Conservation (phyloP, 2,329 filamentous ascomycete species). For the Dactylonectria macrodidyma region DNA sequence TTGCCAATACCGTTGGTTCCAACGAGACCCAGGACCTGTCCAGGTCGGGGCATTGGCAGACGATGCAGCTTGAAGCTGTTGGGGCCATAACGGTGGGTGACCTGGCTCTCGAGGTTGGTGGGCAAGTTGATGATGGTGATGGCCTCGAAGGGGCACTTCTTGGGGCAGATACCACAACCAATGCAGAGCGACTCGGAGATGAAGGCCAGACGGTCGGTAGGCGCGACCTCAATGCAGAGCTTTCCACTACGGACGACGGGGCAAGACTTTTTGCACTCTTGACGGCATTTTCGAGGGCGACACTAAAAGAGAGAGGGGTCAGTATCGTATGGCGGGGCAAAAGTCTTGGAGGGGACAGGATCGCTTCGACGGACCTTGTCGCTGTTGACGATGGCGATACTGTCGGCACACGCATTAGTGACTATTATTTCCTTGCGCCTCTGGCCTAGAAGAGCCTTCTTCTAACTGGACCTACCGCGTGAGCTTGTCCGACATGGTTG, state of each 20-base stretch:
- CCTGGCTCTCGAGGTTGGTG: conserved; percentile 97
- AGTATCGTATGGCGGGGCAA: conserved; percentile 46
- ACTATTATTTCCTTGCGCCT: background rate
- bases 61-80: conserved; percentile 99
- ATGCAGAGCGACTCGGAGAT: conserved; percentile 97
- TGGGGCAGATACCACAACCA: conserved; percentile 99
- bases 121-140: conserved; percentile 99
- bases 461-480: conserved; percentile 79
- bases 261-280: conserved; percentile 99
- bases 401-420: conserved; percentile 57
- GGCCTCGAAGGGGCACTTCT: conserved; percentile 98
- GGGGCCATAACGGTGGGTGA: conserved; percentile 98
- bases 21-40: conserved; percentile 95
- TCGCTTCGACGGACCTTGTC: conserved; percentile 81
- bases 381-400: conserved; percentile 98
- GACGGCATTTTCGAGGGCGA: conserved; percentile 83
- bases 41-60: conserved; percentile 94
- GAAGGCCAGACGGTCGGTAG: conserved; percentile 94
- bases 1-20: conserved; percentile 99
- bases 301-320: conserved; percentile 53
- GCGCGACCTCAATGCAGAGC: conserved; percentile 93
- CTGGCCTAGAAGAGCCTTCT: background rate
- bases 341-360: conserved; percentile 32
- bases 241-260: conserved; percentile 98
- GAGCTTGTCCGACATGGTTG: conserved; percentile 90